Conservation (phyloP, 2,329 filamentous ascomycete genomes). For the Aspergillus floridensis region DNA sequence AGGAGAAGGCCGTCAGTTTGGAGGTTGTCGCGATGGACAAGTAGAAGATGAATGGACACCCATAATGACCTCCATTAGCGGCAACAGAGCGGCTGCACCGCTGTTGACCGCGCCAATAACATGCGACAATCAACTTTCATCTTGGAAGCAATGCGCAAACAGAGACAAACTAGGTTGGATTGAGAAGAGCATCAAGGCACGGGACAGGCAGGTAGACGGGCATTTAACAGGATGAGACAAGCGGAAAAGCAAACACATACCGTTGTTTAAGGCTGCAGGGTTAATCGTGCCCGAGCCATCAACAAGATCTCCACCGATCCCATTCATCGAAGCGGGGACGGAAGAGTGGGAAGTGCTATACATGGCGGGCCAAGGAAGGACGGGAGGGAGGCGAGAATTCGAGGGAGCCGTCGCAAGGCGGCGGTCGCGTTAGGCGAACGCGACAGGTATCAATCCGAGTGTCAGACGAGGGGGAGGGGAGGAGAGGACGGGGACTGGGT, state of each 20-base stretch:
- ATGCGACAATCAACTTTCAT: conserved; percentile 1
- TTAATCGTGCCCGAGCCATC: conserved; percentile 88
- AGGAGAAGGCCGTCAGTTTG: conserved; percentile 35
- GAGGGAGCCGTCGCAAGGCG: conserved; percentile 31
- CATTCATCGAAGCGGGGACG: conserved; percentile 67
- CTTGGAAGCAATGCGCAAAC: background rate
- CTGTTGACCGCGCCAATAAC: conserved; percentile 4
- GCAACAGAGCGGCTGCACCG: conserved; percentile 6
- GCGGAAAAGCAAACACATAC: conserved; percentile 49
- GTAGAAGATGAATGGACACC: conserved; percentile 9
- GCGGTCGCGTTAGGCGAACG: conserved; percentile 33
- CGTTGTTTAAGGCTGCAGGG: conserved; percentile 77
- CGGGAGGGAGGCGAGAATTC: conserved; percentile 22
- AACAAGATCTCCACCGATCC: conserved; percentile 51
- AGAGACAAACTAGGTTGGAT: conserved; percentile 10
- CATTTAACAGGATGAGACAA: background rate
- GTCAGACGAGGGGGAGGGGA: conserved; percentile 11
- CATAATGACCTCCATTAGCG: conserved; percentile 13
- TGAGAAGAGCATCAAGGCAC: conserved; percentile 3
- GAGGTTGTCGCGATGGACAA: conserved; percentile 25
- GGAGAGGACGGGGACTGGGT: conserved; percentile 14
- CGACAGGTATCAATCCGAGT: conserved; percentile 19
- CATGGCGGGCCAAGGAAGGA: conserved; percentile 40
- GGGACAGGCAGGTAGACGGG: background rate
- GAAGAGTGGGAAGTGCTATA: conserved; percentile 47